A percentile compares a stretch with the other conserved stretches of the same genome.
These are phyloP conservation scores for Mycena haematopus DNA, from an alignment of 768 basidiomycete genomes.

Conservation along the genomic window DNA sequence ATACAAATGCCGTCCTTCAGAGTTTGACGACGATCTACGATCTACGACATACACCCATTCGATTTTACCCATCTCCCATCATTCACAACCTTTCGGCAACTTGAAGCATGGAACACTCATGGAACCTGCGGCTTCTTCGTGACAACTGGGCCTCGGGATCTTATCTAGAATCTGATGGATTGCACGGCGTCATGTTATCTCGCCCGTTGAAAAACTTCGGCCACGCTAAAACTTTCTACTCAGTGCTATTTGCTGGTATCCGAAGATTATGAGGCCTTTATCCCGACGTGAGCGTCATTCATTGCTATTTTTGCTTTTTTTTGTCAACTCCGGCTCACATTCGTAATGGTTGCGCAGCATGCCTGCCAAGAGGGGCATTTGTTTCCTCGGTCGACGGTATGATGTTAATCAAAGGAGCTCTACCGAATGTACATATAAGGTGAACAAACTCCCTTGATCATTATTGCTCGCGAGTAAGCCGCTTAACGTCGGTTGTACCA, in stretches of 20 bases:
- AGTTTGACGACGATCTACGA: no score
- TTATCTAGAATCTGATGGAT: slow-evolving; percentile 15
- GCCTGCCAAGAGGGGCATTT: no score
- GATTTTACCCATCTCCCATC: no score
- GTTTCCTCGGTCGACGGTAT: background rate
- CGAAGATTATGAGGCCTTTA: slow-evolving; percentile 27
- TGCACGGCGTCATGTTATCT: background rate
- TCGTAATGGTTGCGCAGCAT: background rate
- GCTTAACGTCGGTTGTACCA: slow-evolving; percentile 1
- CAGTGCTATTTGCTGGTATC: background rate
- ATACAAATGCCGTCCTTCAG: no score
- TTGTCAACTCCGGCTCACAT: background rate
- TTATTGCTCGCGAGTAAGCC: slow-evolving; percentile 17
- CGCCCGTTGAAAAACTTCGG: slow-evolving; percentile 19
- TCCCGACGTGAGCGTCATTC: slow-evolving; percentile 1
- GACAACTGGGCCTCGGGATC: slow-evolving; percentile 3
- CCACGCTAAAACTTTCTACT: background rate
- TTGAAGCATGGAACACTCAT: no score
- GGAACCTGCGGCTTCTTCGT: background rate
- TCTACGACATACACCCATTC: no score
- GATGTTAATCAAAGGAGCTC: background rate
- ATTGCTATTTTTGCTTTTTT: background rate
- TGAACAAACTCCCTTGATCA: slow-evolving; percentile 25
- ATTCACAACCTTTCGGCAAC: no score
- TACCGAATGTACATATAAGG: slow-evolving; percentile 18